phyloP scores from a whole-genome alignment of 371 early-diverging fungal species.

The Cladochytrium tenue region DNA sequence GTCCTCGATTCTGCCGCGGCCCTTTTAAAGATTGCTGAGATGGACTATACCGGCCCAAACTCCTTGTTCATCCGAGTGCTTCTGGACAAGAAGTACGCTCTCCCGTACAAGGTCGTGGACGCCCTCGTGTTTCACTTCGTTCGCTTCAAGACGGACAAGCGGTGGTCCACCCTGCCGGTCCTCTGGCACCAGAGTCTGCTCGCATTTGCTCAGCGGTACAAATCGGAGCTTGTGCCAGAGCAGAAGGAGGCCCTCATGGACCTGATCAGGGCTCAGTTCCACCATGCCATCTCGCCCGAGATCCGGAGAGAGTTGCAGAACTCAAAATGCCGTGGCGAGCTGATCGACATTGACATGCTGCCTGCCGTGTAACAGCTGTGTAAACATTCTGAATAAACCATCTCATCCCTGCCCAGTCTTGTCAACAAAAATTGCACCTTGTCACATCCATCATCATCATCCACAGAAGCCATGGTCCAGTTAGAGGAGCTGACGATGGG shows the following conservation, averaged over 20 bases:
- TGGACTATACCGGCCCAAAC: constrained; percentile 95
- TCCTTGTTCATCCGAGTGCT: constrained; percentile 91
- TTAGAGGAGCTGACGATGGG: too few species aligned
- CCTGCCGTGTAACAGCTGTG: constrained; percentile 8
- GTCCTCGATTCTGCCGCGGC: constrained; percentile 94
- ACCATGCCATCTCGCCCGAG: constrained; percentile 86
- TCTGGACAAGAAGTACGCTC: constrained; percentile 96
- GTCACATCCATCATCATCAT: too few species aligned
- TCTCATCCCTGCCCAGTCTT: too few species aligned
- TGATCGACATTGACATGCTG: constrained; percentile 24
- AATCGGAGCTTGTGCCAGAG: constrained; percentile 89
- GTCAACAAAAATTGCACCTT: too few species aligned
- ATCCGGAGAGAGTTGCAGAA: constrained; percentile 78
- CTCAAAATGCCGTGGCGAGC: constrained; percentile 33
- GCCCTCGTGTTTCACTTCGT: constrained; percentile 91
- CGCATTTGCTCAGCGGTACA: constrained; percentile 95
- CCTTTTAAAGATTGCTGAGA: constrained; percentile 88
- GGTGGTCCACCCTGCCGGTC: constrained; percentile 80
- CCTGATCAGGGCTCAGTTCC: constrained; percentile 75
- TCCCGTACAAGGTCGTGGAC: constrained; percentile 95
- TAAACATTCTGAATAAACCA: too few species aligned
- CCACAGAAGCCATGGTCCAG: too few species aligned
- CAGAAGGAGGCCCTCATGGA: constrained; percentile 89
- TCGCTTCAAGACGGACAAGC: constrained; percentile 78
- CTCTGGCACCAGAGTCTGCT: constrained; percentile 96